Evolutionary conservation across 805 yeast species (phyloP).

Genomic region (Ogataea siamensis): DNA sequence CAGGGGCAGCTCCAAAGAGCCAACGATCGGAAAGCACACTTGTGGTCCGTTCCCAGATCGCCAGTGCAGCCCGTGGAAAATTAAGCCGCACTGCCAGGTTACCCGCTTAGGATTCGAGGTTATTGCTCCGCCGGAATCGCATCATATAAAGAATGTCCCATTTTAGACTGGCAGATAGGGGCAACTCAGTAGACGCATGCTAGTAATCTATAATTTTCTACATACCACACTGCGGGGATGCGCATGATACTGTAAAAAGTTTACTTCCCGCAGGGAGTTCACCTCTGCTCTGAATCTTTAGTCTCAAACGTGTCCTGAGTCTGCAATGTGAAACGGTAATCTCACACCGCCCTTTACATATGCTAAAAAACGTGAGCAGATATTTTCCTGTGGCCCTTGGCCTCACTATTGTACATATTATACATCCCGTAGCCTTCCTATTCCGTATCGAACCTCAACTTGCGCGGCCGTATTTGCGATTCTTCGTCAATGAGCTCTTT

Average conservation of each 20-base stretch:
- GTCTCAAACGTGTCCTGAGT: neutral
- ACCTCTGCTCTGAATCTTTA: too few species aligned
- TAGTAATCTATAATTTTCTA: too few species aligned
- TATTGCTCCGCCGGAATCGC: neutral
- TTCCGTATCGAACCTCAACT: conserved; percentile 33
- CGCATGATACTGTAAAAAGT: too few species aligned
- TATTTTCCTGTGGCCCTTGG: neutral
- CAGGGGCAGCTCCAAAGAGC: too few species aligned
- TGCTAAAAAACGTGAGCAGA: neutral
- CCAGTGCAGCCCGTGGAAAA: conserved; percentile 1
- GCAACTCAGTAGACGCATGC: too few species aligned
- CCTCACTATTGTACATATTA: conserved; percentile 6
- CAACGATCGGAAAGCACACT: too few species aligned
- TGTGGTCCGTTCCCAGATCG: neutral
- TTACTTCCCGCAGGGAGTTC: too few species aligned
- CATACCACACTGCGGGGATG: too few species aligned
- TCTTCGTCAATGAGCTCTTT: conserved; percentile 35
- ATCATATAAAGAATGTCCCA: too few species aligned
- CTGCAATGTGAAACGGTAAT: conserved; percentile 8
- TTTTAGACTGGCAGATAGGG: too few species aligned
- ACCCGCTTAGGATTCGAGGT: conserved; percentile 3
- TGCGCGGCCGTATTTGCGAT: conserved; percentile 38
- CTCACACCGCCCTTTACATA: conserved; percentile 1
- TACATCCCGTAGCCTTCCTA: conserved; percentile 6
- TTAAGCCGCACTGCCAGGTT: conserved; percentile 5